Base-by-base conservation (phyloP, 768 basidiomycete species). In the Gloeostereum incarnatum region DNA sequence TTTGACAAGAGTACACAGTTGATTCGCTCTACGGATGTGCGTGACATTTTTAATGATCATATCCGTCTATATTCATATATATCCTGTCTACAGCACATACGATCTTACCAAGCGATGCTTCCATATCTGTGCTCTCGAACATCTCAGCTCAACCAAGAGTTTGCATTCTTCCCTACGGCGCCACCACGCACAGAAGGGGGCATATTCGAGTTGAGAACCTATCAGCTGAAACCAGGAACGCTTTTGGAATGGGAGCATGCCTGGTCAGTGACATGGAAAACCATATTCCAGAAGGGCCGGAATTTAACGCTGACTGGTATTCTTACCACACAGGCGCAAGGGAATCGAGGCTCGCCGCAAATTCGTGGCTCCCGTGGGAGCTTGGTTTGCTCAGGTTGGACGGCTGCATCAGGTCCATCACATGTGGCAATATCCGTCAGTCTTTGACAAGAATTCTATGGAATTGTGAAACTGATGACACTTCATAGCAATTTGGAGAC, bases 361-460 rank as follows among this genome's bases (percentile, higher is more conserved):
- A 56, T 85, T 85, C 52, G 81, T 94, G 39, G 75, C 75, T 41
- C 93, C 87, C 31, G 75, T 88, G 9, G 90, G 87, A 20, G 85
- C 86, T n/a, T 91, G 88, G 87, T 93, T 88, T 61, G 84, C 85
- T 40, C 88, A 90, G 57, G 68, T 88, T 33, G 88, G 88, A 36
- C 72, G 82, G 34, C 65, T 89, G 38, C 83, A 89, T 53, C 74
- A 88, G 47, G 94, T 96, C 6, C 87, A 97, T 55, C 94, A 97
- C 61, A 75, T 97, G 63, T 98, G 94, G 94, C 93, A 97, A 61
- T 94, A 94, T 56, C 80, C 81, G 88, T 90, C 51, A 55, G 81
- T 71, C 43, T 19, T 35, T 23, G 18, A 14, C 11, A 22, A 22
- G 9, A 13, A 30, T 13, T 31, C 44, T 41, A 33, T 37, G 39